Evolutionary conservation across 2,329 filamentous ascomycete species (phyloP).

Genomic region (Exophiala lecanii-corni): DNA sequence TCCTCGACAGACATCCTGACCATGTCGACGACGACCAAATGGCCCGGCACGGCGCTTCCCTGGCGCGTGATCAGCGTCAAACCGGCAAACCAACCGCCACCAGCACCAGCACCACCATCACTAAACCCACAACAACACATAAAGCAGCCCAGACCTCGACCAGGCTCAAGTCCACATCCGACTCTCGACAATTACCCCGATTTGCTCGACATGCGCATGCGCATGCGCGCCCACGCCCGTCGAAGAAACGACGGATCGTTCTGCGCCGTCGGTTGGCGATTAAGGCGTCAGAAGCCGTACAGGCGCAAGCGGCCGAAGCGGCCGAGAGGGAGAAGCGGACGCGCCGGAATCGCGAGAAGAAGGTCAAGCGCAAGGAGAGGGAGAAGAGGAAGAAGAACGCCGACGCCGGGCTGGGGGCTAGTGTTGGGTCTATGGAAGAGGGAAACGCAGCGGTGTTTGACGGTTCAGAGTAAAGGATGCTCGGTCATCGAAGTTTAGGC

Average conservation of each 20-base stretch:
- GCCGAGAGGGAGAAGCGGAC: slow-evolving; percentile 23
- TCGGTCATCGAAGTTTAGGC: no score
- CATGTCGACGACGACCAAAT: slow-evolving; percentile 8
- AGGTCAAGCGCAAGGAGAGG: slow-evolving; percentile 24
- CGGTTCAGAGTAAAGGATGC: no score
- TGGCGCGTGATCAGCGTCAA: slow-evolving; percentile 21
- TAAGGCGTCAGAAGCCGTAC: slow-evolving; percentile 6
- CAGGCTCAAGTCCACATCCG: neutral
- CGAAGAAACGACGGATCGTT: slow-evolving; percentile 24
- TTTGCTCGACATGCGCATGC: neutral
- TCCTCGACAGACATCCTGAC: slow-evolving; percentile 13
- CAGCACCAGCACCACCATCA: neutral
- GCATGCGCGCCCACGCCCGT: slow-evolving; percentile 11
- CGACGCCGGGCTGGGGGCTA: no score
- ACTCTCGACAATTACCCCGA: neutral
- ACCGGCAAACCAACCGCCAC: slow-evolving; percentile 1
- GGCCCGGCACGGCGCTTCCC: slow-evolving; percentile 22
- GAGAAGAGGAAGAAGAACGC: slow-evolving; percentile 19
- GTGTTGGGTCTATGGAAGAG: no score
- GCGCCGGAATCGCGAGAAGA: slow-evolving; percentile 25
- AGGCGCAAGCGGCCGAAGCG: slow-evolving; percentile 19
- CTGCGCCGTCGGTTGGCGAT: slow-evolving; percentile 16
- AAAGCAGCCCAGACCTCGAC: neutral
- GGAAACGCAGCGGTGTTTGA: no score
- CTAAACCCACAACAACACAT: no score